Evolutionary conservation across 23 red algal genomes (phyloP), one percentile per base, ranked within the genome.

Genomic region (Rhodosorus marinus): DNA sequence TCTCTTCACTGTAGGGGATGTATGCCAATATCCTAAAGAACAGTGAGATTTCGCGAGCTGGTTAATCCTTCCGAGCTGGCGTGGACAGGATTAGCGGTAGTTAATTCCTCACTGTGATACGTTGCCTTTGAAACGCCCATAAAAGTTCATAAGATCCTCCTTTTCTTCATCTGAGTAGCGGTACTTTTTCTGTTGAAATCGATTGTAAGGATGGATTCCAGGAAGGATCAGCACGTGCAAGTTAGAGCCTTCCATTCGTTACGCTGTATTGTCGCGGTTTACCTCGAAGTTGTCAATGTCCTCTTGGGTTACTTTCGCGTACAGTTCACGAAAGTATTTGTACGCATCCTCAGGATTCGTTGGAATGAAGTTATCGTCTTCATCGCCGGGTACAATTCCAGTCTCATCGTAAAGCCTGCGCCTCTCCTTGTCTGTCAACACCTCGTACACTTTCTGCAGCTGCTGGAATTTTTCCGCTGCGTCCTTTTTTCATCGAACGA

Each of bases 401-500:
- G 68, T 74, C 31, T 74, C 68, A 30, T 74, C 68, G 20, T 74
- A 74, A 19, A 51, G 36, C 33, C 20, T 35, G 20, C 68, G 58
- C n/a, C 64, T 74, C 52, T 74, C 68, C 5, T 74, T 58, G 47
- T 74, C 68, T 29, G 64, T 49, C 3, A 74, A 23, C 21, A 50
- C 34, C 46, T 74, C 68, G 59, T 62, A 74, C 29, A 74, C 47
- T 43, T 50, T 45, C 59, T 74, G 68, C 52, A 74, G 33, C 1
- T 41, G 21, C 27, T 51, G 68, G 55, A 74, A 74, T 22, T 74
- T 59, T 6, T 46, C 35, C 49, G 42, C 33, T 4, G 68, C 68
- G 2, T 74, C 49, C 49, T n/a, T n/a, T n/a, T n/a, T n/a, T n/a
- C n/a, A n/a, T n/a, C n/a, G n/a, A n/a, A n/a, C n/a, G n/a, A n/a